phyloP scores from a whole-genome alignment of 148 eudicot species.

The Camellia japonica region DNA sequence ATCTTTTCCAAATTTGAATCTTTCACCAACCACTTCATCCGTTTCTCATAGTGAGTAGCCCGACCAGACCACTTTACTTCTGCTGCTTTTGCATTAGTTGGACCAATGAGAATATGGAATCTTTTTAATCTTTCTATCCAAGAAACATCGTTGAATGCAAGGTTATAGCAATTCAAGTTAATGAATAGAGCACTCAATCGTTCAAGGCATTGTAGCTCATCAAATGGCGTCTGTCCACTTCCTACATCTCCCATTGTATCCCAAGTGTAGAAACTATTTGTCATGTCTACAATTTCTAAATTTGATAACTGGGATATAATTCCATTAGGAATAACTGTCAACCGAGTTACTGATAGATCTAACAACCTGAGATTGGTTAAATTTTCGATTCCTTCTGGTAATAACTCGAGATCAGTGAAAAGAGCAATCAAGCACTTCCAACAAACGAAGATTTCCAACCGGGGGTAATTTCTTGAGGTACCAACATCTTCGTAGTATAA shows the following conservation, averaged over 20 bases:
- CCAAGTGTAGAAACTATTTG: constrained; percentile 9
- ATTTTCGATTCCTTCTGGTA: constrained; percentile 17
- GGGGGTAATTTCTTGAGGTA: not conserved
- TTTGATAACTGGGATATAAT: constrained; percentile 7
- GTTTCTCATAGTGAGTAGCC: not conserved
- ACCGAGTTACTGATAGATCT: constrained; percentile 4
- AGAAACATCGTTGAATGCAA: not conserved
- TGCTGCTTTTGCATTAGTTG: not conserved
- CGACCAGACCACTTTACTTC: not conserved
- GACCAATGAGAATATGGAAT: constrained; percentile 1
- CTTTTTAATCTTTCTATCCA: not conserved
- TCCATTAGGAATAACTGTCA: constrained; percentile 3
- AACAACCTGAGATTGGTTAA: constrained; percentile 13
- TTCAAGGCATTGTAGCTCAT: constrained; percentile 1
- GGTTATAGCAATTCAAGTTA: not conserved
- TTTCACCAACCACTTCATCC: not conserved
- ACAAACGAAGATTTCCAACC: not conserved
- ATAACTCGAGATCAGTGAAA: not conserved
- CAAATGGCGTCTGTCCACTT: not conserved
- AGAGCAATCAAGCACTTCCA: constrained; percentile 13
- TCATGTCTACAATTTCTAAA: constrained; percentile 21
- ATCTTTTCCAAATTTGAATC: not conserved
- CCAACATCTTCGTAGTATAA: not conserved
- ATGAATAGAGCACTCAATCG: not conserved
- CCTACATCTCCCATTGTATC: not conserved